Conservation (phyloP, 179 eudicot species). For the Amaranthus tricolor region DNA sequence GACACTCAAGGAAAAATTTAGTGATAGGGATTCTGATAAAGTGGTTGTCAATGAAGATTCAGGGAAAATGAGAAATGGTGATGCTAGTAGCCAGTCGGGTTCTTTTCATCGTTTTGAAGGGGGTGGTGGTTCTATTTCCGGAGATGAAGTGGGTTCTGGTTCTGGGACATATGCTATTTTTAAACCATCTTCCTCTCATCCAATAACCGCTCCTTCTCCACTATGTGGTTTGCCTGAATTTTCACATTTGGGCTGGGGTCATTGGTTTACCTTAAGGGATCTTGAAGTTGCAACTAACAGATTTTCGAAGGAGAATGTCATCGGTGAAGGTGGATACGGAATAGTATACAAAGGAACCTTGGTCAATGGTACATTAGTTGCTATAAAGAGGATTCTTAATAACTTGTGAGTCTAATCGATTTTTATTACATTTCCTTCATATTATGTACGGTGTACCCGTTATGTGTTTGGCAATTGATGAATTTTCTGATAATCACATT, state of each 20-base stretch:
- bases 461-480: neutral
- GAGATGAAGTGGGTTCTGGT: constrained; percentile 62
- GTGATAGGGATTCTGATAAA: constrained; percentile 65
- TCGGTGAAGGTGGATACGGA: constrained; percentile 99
- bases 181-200: constrained; percentile 68
- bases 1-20: constrained; percentile 75
- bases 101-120: constrained; percentile 62
- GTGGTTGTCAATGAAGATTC: constrained; percentile 57
- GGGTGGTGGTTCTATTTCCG: constrained; percentile 57
- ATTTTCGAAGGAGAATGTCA: constrained; percentile 85
- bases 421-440: constrained; percentile 11
- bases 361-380: constrained; percentile 83
- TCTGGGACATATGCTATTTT: constrained; percentile 43
- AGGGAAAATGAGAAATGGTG: constrained; percentile 56
- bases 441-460: neutral
- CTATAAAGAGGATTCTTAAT: constrained; percentile 85
- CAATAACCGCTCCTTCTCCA: constrained; percentile 88
- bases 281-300: constrained; percentile 79
- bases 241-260: constrained; percentile 99
- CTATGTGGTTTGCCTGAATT: constrained; percentile 83
- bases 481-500: constrained; percentile 26
- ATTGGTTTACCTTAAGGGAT: constrained; percentile 94
- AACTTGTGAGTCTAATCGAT: constrained; percentile 60
- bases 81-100: constrained; percentile 63
- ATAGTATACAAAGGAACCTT: constrained; percentile 77